These are phyloP conservation scores for Porpolomopsis calyptriformis DNA, from an alignment of 768 basidiomycete genomes.

Conservation along the genomic window DNA sequence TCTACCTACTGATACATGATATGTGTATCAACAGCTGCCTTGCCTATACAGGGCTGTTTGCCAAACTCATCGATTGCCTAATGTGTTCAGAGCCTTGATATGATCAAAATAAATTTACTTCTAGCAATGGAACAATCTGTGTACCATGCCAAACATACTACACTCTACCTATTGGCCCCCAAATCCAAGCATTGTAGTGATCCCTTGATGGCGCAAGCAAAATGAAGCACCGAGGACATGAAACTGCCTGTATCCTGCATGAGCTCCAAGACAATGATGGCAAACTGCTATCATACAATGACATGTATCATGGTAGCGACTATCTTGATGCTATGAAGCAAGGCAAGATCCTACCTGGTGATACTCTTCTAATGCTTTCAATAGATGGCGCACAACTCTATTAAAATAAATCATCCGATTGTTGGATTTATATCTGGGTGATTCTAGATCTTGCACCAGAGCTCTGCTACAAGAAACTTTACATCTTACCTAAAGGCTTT, in stretches of 20 bases:
- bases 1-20: slow-evolving; percentile 24
- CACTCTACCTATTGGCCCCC: slow-evolving; percentile 30
- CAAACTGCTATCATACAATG: slow-evolving; percentile 9
- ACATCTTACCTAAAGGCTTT: slow-evolving; percentile 21
- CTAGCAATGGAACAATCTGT: slow-evolving; percentile 5
- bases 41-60: slow-evolving; percentile 30
- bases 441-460: slow-evolving; percentile 21
- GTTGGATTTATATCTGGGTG: slow-evolving; percentile 31
- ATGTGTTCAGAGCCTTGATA: slow-evolving; percentile 23
- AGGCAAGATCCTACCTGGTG: slow-evolving; percentile 15
- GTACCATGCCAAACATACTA: slow-evolving; percentile 22
- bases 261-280: not conserved
- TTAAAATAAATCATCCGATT: slow-evolving; percentile 29
- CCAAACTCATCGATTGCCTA: slow-evolving; percentile 19
- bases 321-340: slow-evolving; percentile 14
- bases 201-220: slow-evolving; percentile 13
- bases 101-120: slow-evolving; percentile 8
- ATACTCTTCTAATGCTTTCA: slow-evolving; percentile 23
- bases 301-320: slow-evolving; percentile 20
- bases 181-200: slow-evolving; percentile 28
- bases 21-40: slow-evolving; percentile 36
- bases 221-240: slow-evolving; percentile 18
- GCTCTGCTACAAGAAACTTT: slow-evolving; percentile 20
- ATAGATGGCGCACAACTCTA: slow-evolving; percentile 33
- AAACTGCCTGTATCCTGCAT: not conserved